phyloP scores from a whole-genome alignment of 75 land plant genomes.

The Sequoiadendron giganteum region DNA sequence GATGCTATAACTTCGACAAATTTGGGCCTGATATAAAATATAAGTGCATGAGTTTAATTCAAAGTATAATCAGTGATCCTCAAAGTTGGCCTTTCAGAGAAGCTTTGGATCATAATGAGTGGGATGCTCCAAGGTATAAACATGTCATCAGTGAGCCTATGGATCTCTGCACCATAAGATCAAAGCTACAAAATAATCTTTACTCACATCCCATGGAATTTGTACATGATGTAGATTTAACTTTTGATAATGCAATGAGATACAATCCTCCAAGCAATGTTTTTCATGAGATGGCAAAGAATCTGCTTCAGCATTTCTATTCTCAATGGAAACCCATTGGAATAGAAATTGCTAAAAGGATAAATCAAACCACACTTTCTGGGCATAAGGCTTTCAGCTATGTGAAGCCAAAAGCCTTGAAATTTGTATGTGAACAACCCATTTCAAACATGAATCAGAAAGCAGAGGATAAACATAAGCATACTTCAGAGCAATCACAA shows the following conservation, averaged over 20 bases:
- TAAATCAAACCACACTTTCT: neutral
- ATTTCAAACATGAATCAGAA: neutral
- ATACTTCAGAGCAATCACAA: no score
- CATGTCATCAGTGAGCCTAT: slow-evolving; percentile 59
- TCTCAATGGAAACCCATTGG: neutral
- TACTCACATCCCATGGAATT: slow-evolving; percentile 52
- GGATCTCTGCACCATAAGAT: slow-evolving; percentile 79
- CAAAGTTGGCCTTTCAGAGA: slow-evolving; percentile 62
- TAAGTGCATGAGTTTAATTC: slow-evolving; percentile 52
- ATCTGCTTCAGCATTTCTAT: neutral
- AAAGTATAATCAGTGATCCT: slow-evolving; percentile 55
- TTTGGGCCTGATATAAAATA: slow-evolving; percentile 14
- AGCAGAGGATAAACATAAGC: no score
- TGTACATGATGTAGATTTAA: slow-evolving; percentile 71
- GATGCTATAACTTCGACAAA: neutral
- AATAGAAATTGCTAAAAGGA: neutral
- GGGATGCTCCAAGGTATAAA: slow-evolving; percentile 71
- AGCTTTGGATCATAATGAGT: slow-evolving; percentile 72
- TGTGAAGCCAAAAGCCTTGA: neutral
- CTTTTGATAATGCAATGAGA: slow-evolving; percentile 85
- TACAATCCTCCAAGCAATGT: slow-evolving; percentile 71
- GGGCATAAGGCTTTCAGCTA: neutral
- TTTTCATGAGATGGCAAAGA: neutral
- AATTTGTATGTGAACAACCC: neutral
- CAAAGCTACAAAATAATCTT: slow-evolving; percentile 32